These are phyloP conservation scores for Candida sojae DNA, from an alignment of 1,139 yeast species.

Conservation along the genomic window DNA sequence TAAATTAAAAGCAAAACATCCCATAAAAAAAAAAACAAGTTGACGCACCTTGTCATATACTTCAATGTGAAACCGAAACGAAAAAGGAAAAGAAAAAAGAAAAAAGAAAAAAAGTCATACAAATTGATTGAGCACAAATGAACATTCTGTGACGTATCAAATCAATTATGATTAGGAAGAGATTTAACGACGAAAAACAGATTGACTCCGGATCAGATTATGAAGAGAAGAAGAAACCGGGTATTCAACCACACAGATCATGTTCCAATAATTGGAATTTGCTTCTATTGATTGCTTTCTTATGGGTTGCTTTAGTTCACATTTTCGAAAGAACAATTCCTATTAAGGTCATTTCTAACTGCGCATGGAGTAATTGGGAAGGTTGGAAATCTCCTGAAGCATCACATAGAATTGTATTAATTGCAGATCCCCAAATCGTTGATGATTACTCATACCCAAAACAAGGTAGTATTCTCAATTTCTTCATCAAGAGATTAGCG, in stretches of 20 bases:
- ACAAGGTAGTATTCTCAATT: conserved; percentile 47
- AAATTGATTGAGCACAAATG: background rate
- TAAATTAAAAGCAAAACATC: background rate
- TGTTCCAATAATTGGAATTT: background rate
- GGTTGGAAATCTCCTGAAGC: conserved; percentile 52
- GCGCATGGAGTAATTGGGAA: conserved; percentile 69
- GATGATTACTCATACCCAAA: conserved; percentile 75
- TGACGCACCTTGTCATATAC: too few species aligned
- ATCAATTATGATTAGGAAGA: background rate
- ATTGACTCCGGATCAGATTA: background rate
- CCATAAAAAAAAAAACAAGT: too few species aligned
- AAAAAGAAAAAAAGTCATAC: background rate
- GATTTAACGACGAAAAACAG: background rate
- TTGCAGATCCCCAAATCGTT: conserved; percentile 93
- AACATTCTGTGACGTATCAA: background rate
- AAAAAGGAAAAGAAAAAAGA: background rate
- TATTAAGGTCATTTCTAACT: conserved; percentile 43
- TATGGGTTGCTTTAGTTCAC: conserved; percentile 54
- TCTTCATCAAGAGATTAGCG: conserved; percentile 48
- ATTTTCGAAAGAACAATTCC: conserved; percentile 66
- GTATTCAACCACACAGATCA: background rate
- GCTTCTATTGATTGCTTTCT: background rate
- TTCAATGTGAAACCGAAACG: background rate
- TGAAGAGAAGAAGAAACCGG: background rate
- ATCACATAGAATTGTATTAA: conserved; percentile 66